phyloP scores from a whole-genome alignment of 176 grass and related monocot species.

The Oryza punctata region DNA sequence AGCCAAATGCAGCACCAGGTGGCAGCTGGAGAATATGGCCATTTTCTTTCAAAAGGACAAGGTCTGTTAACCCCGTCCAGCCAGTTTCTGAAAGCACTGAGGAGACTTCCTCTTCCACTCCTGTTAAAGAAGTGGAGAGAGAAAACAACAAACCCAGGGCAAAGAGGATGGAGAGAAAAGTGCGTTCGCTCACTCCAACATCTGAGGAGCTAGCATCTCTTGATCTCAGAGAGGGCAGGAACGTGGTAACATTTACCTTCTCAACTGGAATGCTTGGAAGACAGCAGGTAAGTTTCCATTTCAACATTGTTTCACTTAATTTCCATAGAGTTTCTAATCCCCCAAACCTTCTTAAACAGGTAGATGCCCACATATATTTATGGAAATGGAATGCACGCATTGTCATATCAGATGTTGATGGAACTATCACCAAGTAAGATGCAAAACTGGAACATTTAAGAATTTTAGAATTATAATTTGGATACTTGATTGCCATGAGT shows the following conservation, averaged over 20 bases:
- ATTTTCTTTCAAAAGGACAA: constrained; percentile 76
- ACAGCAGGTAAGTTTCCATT: constrained; percentile 67
- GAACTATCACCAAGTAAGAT: constrained; percentile 95
- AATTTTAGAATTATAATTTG: constrained; percentile 15
- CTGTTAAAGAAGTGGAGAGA: constrained; percentile 31
- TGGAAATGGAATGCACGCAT: constrained; percentile 91
- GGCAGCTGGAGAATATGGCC: constrained; percentile 94
- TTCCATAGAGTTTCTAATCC: constrained; percentile 22
- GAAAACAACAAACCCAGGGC: constrained; percentile 46
- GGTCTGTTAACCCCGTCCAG: constrained; percentile 47
- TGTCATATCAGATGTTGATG: constrained; percentile 98
- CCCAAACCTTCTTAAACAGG: constrained; percentile 53
- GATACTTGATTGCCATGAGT: background rate
- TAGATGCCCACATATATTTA: constrained; percentile 88
- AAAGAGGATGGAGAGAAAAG: constrained; percentile 57
- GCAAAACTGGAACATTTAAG: background rate
- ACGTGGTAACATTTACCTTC: constrained; percentile 85
- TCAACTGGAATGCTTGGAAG: constrained; percentile 86
- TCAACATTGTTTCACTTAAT: constrained; percentile 19
- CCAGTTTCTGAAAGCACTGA: constrained; percentile 35
- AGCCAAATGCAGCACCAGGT: constrained; percentile 48
- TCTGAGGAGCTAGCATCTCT: constrained; percentile 82
- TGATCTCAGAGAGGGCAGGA: constrained; percentile 86
- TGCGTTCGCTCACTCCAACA: constrained; percentile 66
- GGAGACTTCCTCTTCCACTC: constrained; percentile 31